Evolutionary conservation across 1,284 basidiomycete genomes (phyloP).

Genomic region (Laetiporus sulphureus): DNA sequence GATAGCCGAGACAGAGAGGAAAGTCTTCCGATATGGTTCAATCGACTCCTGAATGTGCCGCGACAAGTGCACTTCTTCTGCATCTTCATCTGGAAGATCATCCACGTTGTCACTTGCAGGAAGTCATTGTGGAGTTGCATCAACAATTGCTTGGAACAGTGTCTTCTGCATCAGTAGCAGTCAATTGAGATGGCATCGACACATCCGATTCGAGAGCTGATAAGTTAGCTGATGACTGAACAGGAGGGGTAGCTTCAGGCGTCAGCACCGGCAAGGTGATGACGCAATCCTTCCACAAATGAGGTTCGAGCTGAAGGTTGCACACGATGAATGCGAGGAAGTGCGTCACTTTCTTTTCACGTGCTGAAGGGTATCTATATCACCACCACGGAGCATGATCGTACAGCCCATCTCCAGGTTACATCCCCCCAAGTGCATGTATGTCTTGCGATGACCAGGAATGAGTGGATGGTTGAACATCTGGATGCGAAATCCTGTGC

Average conservation of each 20-base stretch:
- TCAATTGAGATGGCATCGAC: slow-evolving; percentile 6
- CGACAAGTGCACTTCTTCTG: slow-evolving; percentile 59
- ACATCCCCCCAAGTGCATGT: slow-evolving; percentile 97
- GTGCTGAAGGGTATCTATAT: slow-evolving; percentile 71
- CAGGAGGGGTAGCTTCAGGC: slow-evolving; percentile 52
- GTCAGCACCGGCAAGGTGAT: slow-evolving; percentile 72
- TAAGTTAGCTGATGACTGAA: slow-evolving; percentile 14
- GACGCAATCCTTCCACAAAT: slow-evolving; percentile 91
- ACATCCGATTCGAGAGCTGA: slow-evolving; percentile 10
- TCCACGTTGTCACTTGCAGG: no score
- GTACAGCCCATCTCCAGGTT: slow-evolving; percentile 91
- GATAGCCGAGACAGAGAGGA: slow-evolving; percentile 88
- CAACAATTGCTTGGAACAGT: no score
- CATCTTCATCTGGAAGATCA: slow-evolving; percentile 62
- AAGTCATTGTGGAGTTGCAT: no score
- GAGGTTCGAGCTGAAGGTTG: slow-evolving; percentile 90
- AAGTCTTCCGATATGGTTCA: slow-evolving; percentile 76
- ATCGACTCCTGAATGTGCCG: slow-evolving; percentile 72
- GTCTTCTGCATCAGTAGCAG: background rate
- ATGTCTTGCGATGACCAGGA: slow-evolving; percentile 87
- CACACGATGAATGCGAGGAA: slow-evolving; percentile 90
- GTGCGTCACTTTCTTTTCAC: slow-evolving; percentile 90
- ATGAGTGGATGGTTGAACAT: slow-evolving; percentile 93
- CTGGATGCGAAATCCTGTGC: slow-evolving; percentile 80
- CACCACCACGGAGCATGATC: slow-evolving; percentile 87